Conservation (phyloP, 371 early-diverging fungal genomes). For the Zopfochytrium polystomum region DNA sequence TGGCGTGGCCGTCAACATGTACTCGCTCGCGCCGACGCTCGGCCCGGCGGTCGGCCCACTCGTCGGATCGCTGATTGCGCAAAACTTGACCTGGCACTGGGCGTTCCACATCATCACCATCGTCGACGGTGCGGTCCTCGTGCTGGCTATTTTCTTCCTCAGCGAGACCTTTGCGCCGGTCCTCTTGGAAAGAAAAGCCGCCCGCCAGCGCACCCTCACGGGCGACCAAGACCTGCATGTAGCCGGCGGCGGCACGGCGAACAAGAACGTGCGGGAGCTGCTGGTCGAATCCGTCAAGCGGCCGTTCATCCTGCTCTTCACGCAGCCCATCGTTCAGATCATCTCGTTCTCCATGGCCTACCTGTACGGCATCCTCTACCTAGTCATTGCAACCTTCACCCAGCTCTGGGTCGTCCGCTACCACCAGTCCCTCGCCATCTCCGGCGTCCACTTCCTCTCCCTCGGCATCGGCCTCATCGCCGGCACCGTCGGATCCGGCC, state of each 20-base stretch:
- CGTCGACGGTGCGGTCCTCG: not conserved
- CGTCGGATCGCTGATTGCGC: too few species aligned
- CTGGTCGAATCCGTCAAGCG: conserved; percentile 1
- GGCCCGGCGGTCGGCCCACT: too few species aligned
- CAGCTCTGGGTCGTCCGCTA: too few species aligned
- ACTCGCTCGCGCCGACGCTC: too few species aligned
- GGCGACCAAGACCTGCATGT: not conserved
- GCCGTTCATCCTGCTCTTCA: conserved; percentile 8
- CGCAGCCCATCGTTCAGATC: conserved; percentile 10
- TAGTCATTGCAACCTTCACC: too few species aligned
- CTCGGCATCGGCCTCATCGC: too few species aligned
- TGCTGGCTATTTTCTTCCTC: conserved; percentile 1
- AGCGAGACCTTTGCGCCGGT: conserved; percentile 11
- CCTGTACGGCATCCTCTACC: too few species aligned
- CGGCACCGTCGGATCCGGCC: too few species aligned
- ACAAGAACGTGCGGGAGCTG: not conserved
- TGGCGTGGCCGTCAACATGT: too few species aligned
- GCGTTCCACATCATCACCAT: conserved; percentile 13
- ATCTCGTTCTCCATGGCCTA: conserved; percentile 5
- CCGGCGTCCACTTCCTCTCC: too few species aligned
- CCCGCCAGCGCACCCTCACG: not conserved
- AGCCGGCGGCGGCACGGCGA: not conserved
- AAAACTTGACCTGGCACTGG: conserved; percentile 10
- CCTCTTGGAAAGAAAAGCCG: not conserved
- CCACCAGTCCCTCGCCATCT: too few species aligned